phyloP scores from a whole-genome alignment of 164 flowering plant genomes.

The Brasenia schreberi region DNA sequence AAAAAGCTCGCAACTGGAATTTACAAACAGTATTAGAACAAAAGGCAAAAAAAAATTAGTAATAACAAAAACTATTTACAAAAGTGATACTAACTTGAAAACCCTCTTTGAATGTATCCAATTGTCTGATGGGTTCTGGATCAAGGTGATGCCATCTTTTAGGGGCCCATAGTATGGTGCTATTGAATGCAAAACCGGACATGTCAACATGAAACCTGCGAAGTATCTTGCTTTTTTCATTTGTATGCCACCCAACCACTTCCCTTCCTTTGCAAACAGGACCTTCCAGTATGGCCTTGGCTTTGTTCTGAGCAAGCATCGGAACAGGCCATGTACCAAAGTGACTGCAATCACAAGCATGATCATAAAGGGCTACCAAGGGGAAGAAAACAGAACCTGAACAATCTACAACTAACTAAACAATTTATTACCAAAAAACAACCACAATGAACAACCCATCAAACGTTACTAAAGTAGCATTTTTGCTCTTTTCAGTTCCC shows the following conservation, averaged over 20 bases:
- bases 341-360: slow-evolving; percentile 29
- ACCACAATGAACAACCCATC: too few relatives aligned
- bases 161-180: slow-evolving; percentile 91
- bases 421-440: too few relatives aligned
- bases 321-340: slow-evolving; percentile 99
- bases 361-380: neutral
- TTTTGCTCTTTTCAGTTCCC: too few relatives aligned
- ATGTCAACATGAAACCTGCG: slow-evolving; percentile 94
- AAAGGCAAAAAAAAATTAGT: neutral
- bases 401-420: too few relatives aligned
- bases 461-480: too few relatives aligned
- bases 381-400: neutral
- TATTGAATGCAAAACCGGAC: slow-evolving; percentile 99
- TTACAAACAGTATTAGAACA: neutral
- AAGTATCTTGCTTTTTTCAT: slow-evolving; percentile 84
- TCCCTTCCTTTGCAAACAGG: slow-evolving; percentile 88
- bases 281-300: slow-evolving; percentile 81
- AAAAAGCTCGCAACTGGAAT: too few relatives aligned
- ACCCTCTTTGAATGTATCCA: slow-evolving; percentile 86
- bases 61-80: neutral
- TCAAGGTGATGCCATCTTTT: slow-evolving; percentile 70
- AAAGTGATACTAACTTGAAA: slow-evolving; percentile 45
- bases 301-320: slow-evolving; percentile 85
- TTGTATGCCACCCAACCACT: slow-evolving; percentile 97
- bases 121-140: slow-evolving; percentile 49